phyloP scores from a whole-genome alignment of 352 stramenopile genomes.

The Pythium aquatile region DNA sequence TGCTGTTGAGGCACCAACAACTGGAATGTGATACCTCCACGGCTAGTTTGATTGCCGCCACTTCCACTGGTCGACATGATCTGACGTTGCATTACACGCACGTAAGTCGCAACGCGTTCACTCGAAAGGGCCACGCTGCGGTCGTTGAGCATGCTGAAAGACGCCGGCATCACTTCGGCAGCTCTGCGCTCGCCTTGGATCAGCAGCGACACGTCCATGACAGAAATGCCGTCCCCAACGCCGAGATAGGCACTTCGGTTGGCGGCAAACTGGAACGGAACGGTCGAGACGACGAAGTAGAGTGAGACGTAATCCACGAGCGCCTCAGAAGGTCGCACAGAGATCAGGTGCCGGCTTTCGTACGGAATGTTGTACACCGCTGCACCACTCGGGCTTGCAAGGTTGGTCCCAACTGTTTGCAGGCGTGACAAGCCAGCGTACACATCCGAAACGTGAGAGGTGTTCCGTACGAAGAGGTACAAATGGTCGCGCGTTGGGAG shows the following conservation, averaged over 20 bases:
- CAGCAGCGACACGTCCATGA: slow-evolving; percentile 38
- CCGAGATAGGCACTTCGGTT: slow-evolving; percentile 34
- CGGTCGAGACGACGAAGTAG: slow-evolving; percentile 44
- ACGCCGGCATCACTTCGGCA: slow-evolving; percentile 13
- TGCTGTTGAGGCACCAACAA: slow-evolving; percentile 12
- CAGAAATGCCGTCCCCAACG: slow-evolving; percentile 34
- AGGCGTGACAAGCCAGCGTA: slow-evolving; percentile 35
- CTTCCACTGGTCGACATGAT: not conserved
- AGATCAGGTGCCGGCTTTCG: slow-evolving; percentile 25
- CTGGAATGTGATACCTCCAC: slow-evolving; percentile 23
- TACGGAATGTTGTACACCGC: slow-evolving; percentile 44
- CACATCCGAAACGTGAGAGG: slow-evolving; percentile 33
- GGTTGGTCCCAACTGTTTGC: slow-evolving; percentile 11
- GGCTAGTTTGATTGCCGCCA: not conserved
- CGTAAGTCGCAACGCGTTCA: slow-evolving; percentile 8
- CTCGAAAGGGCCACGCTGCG: not conserved
- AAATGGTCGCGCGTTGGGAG: slow-evolving; percentile 36
- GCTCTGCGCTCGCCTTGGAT: slow-evolving; percentile 29
- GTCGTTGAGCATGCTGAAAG: not conserved
- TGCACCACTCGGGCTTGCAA: slow-evolving; percentile 15
- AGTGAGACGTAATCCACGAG: slow-evolving; percentile 38
- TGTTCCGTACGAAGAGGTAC: slow-evolving; percentile 40
- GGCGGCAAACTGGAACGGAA: slow-evolving; percentile 37
- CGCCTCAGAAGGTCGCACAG: slow-evolving; percentile 29
- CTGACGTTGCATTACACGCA: not conserved